phyloP scores from a whole-genome alignment of 768 basidiomycete genomes.

The Gymnopilus junonius region DNA sequence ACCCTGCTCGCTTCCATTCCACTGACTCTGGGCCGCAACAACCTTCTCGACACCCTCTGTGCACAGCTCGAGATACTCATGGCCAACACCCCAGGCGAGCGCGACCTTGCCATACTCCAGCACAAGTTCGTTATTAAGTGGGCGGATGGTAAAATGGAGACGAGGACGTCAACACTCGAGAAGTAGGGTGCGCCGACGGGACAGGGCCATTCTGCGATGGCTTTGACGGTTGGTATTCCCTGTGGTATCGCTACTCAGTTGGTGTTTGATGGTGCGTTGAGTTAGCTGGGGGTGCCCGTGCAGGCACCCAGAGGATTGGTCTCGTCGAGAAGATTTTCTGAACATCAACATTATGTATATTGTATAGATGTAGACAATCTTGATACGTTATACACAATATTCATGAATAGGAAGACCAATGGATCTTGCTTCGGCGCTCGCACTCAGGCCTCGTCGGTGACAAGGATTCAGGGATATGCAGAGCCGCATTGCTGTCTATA shows the following conservation, averaged over 20 bases:
- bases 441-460: no score
- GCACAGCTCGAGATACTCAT: constrained; percentile 88
- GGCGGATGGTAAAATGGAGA: constrained; percentile 75
- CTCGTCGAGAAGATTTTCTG: not conserved
- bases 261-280: constrained; percentile 85
- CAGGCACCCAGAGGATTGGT: no score
- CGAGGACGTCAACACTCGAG: constrained; percentile 89
- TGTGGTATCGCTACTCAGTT: constrained; percentile 94
- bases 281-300: constrained; percentile 76
- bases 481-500: no score
- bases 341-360: no score
- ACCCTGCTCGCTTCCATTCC: no score
- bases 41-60: constrained; percentile 93
- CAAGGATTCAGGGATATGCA: no score
- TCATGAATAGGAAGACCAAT: no score
- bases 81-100: constrained; percentile 89
- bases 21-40: no score
- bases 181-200: constrained; percentile 73
- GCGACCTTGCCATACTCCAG: constrained; percentile 96
- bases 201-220: constrained; percentile 90
- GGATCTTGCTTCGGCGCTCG: no score
- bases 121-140: constrained; percentile 96
- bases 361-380: no score
- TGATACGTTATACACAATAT: no score
- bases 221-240: constrained; percentile 87